Evolutionary conservation across 805 yeast genomes (phyloP).

Genomic region (Yamadazyma paraphyllophila): DNA sequence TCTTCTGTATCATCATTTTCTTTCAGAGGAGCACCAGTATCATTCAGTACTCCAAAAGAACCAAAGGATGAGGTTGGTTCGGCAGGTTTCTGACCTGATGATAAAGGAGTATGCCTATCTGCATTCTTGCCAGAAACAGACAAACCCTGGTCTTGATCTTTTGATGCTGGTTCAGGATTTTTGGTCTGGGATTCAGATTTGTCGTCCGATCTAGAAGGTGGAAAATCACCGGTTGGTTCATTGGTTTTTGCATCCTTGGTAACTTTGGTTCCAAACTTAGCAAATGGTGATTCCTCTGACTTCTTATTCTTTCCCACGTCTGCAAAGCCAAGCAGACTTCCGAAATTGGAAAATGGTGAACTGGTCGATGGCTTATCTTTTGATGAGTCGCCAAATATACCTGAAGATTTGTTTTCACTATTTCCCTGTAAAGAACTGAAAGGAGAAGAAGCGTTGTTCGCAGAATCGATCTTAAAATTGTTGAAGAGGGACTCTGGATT

Average conservation of each 20-base stretch:
- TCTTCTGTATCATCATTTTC: background rate
- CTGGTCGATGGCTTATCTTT: background rate
- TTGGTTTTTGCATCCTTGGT: too few species aligned
- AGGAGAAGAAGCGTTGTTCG: too few species aligned
- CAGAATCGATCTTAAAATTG: background rate
- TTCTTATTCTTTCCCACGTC: constrained; percentile 1
- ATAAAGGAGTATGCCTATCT: too few species aligned
- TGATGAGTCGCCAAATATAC: too few species aligned
- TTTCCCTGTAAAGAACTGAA: too few species aligned
- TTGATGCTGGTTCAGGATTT: background rate
- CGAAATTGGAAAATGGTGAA: constrained; percentile 19
- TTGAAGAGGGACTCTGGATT: constrained; percentile 3
- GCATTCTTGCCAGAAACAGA: background rate
- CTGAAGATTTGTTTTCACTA: too few species aligned
- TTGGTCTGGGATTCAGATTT: too few species aligned
- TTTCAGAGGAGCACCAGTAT: background rate
- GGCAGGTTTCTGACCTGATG: too few species aligned
- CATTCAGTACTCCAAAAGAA: too few species aligned
- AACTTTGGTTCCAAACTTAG: constrained; percentile 4
- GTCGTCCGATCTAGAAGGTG: too few species aligned
- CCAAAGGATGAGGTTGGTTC: too few species aligned
- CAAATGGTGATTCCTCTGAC: constrained; percentile 5
- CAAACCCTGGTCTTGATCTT: background rate
- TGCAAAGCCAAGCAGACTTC: background rate
- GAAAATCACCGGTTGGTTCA: too few species aligned